These are phyloP conservation scores for Pythium dissimile DNA, from an alignment of 352 stramenopile species.

Conservation along the genomic window DNA sequence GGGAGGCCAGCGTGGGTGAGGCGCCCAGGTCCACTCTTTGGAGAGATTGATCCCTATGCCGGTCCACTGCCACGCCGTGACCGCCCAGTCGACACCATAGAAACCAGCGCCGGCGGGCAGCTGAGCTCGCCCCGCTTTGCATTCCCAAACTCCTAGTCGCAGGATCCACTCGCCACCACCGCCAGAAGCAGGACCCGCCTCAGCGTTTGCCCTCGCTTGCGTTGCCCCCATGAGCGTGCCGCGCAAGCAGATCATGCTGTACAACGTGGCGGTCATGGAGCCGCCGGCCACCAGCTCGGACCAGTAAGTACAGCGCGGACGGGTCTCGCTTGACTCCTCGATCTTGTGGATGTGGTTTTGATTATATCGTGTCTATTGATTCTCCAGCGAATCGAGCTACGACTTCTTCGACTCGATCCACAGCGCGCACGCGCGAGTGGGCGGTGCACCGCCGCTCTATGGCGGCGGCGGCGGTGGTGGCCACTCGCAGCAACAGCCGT, in stretches of 20 bases:
- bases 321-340: not conserved
- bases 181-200: too few species aligned
- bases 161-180: too few species aligned
- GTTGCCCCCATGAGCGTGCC: not conserved
- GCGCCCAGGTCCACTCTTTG: too few species aligned
- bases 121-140: too few species aligned
- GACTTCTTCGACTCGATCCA: not conserved
- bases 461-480: not conserved
- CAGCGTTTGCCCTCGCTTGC: not conserved
- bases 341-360: not conserved
- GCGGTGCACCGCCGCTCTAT: not conserved
- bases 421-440: not conserved
- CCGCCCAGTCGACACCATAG: too few species aligned
- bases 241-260: not conserved
- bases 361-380: not conserved
- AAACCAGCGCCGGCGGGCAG: too few species aligned
- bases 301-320: not conserved
- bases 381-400: not conserved
- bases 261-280: conserved; percentile 2
- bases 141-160: too few species aligned
- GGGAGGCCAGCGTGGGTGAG: too few species aligned
- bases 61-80: too few species aligned
- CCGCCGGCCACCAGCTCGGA: not conserved
- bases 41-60: too few species aligned
- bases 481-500: not conserved